Evolutionary conservation across 176 grass and related monocot genomes (phyloP), one percentile per base, ranked within the genome.

Genomic region (Hordeum vulgare): DNA sequence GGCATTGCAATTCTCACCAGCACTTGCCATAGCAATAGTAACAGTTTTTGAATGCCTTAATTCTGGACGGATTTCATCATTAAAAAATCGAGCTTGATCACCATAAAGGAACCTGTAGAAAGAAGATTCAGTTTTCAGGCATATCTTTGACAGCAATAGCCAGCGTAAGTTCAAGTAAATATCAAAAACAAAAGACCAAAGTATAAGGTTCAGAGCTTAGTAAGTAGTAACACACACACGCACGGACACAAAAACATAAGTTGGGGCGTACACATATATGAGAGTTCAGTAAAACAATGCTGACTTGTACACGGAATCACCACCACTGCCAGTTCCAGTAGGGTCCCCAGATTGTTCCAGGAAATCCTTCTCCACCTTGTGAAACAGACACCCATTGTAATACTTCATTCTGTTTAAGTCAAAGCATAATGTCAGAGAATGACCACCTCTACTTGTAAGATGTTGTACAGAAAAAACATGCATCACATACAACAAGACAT

Each of bases 221-320:
- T n/a, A n/a, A n/a, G n/a, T n/a, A n/a, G n/a, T n/a, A n/a, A n/a
- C n/a, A n/a, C n/a, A n/a, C n/a, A n/a, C n/a, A n/a, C n/a, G n/a
- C 28, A 54, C 29, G 21, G 21, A 47, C 47, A 34, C 21, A 84
- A 47, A 60, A 41, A 68, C 4, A 49, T 5, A 35, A 11, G 1
- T 34, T 57, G 15, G 2, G 17, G 11, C 66, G 41, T 77, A 75
- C 42, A 40, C 17, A 34, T 17, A 59, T 53, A 37, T 3, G 29
- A 67, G 56, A 74, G 25, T 82, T 23, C 65, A 61, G 12, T 21
- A 4, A 61, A 74, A 58, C 49, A 82, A 8, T 15, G 81, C 84
- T 91, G 37, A 95, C 96, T 98, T 98, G 87, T 90, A 98, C n/a
- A 92, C 40, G 9, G 93, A 95, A 86, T 98, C 89, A 21, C 96